Base-by-base conservation (phyloP, 495 filamentous ascomycete species). In the Daldinia concentrica region DNA sequence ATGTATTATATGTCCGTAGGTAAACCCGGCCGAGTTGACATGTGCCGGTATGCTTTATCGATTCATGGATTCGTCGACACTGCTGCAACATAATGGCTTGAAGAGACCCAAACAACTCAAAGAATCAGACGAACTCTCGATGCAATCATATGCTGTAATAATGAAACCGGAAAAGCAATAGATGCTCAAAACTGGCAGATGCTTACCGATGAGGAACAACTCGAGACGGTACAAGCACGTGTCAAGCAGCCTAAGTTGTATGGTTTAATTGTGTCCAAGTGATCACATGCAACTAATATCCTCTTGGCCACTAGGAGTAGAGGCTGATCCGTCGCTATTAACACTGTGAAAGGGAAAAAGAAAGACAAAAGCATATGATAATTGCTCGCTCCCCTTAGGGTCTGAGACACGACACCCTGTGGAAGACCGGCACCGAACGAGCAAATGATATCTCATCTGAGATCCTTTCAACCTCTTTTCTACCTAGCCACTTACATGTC, bases 271-370 rank as follows among this genome's bases (percentile, higher is more conserved):
- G 60, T 51, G 66, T 66, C 66, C 36, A 43, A 65, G 51, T 69
- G 71, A 73, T 73, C 71, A 73, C 71, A 73, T 73, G 71, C 62
- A 73, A 73, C 66, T 69, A 63, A 59, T 69, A 59, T 58, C 22
- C 24, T 56, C 61, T 64, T 62, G 32, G 56, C 70, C 64, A 72
- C 45, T 68, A 64, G 50, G 34, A 64, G 26, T 56, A 17, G 56
- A 68, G 50, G 64, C 56, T 64, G 60, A 57, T 62, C 56, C 55
- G 62, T 62, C 57, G 37, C 39, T 68, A 39, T 66, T 64, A 41
- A 32, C 70, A 73, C 70, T 73, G 70, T 73, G 62, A 48, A 26
- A 22, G 58, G 15, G 43, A 41, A 30, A 64, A 58, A 19, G 32
- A 58, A 36, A 55, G 32, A 58, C 43, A 68, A 73, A 68, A 73